Evolutionary conservation across 2,329 filamentous ascomycete genomes (phyloP).

Genomic region (Aspergillus ochraceus): DNA sequence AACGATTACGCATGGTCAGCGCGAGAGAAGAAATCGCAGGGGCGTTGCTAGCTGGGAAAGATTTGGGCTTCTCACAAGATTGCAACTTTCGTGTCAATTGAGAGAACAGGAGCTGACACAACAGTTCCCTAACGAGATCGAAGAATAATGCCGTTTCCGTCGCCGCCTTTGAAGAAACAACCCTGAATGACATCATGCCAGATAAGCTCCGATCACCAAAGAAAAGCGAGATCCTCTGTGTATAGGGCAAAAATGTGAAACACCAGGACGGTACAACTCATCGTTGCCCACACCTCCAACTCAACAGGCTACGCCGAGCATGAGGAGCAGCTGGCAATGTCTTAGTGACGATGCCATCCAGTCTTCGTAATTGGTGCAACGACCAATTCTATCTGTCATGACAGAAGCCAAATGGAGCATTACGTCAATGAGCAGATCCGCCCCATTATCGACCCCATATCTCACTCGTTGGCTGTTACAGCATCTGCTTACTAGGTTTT

Average conservation of each 20-base stretch:
- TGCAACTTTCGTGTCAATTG: background rate
- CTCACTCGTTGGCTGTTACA: background rate
- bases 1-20: background rate
- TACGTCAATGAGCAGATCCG: background rate
- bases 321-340: background rate
- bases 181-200: background rate
- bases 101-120: background rate
- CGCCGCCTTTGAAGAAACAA: background rate
- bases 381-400: background rate
- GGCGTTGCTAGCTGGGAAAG: background rate
- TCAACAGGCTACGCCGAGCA: background rate
- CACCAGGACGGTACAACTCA: background rate
- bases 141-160: background rate
- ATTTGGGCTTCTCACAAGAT: background rate
- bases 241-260: background rate
- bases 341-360: background rate
- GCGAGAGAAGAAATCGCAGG: background rate
- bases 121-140: background rate
- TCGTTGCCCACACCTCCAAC: background rate
- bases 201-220: background rate
- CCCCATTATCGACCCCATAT: background rate
- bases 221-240: background rate
- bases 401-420: background rate
- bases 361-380: background rate
- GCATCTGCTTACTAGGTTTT: background rate